phyloP scores from a whole-genome alignment of 2,329 filamentous ascomycete genomes.

The Pseudogymnoascus sp. region DNA sequence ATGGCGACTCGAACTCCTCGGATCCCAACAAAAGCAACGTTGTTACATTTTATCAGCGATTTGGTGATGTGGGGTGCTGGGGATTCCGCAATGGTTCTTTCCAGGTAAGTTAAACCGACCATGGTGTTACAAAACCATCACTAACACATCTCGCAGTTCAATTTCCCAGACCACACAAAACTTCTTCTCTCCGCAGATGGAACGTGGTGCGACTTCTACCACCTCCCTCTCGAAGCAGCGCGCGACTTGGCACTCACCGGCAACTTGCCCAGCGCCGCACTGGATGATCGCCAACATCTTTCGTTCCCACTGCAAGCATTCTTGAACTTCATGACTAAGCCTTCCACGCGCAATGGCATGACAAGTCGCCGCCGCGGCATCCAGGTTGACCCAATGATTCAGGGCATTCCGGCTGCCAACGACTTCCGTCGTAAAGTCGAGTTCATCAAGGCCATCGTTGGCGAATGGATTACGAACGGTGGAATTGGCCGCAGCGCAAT shows the following conservation, averaged over 20 bases:
- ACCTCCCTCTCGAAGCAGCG: slow-evolving; percentile 63
- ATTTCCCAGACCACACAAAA: slow-evolving; percentile 84
- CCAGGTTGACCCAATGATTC: slow-evolving; percentile 51
- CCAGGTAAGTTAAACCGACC: slow-evolving; percentile 42
- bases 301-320: slow-evolving; percentile 66
- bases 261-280: slow-evolving; percentile 60
- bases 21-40: slow-evolving; percentile 44
- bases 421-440: slow-evolving; percentile 65
- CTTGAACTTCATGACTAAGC: slow-evolving; percentile 52
- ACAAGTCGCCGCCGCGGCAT: slow-evolving; percentile 17
- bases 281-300: slow-evolving; percentile 62
- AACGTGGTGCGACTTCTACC: slow-evolving; percentile 70
- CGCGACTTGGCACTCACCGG: slow-evolving; percentile 55
- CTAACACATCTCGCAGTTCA: slow-evolving; percentile 48
- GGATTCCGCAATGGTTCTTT: slow-evolving; percentile 72
- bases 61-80: slow-evolving; percentile 75
- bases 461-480: slow-evolving; percentile 62
- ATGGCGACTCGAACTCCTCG: slow-evolving; percentile 27
- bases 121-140: background rate
- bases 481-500: slow-evolving; percentile 62
- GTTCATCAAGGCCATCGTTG: slow-evolving; percentile 60
- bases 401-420: slow-evolving; percentile 62
- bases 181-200: slow-evolving; percentile 68
- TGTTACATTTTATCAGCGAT: slow-evolving; percentile 73
- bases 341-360: slow-evolving; percentile 41